Evolutionary conservation across 2,329 filamentous ascomycete genomes (phyloP), one percentile per base, ranked within the genome.

Genomic region (Paramyrothecium roridum): DNA sequence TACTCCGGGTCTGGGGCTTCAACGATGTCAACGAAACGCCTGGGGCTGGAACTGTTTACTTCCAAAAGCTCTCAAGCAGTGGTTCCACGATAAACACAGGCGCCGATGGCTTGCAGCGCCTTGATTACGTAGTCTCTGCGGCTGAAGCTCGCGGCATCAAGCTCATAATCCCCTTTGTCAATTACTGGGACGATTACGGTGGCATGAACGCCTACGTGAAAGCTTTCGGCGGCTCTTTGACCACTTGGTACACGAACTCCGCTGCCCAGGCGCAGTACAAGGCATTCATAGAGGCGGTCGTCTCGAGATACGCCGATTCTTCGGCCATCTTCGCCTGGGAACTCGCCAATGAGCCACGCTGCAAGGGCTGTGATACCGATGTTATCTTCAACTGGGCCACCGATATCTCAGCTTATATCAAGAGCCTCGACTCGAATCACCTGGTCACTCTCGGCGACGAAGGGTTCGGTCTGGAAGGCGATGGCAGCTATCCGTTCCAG

Each of bases 131-230:
- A 1, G 84, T 89, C 50, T 66, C 77, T 21, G 74, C 80, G 0
- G 85, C 85, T 2, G 84, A 86, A 67, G 72, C 74, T 46, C 75
- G 81, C 52, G 81, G 80, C 3, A 76, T 88, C 60, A 86, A 86
- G 67, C 71, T 88, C 12, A 84, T 88, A 58, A 80, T 86, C 64
- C 80, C 82, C 59, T 83, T 87, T 37, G 82, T 88, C 47, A 89
- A 89, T 69, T 85, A 88, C 69, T 89, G 85, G 84, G 73, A 73
- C 40, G 86, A 88, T 63, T 87, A 86, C 34, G 86, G 85, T 19
- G 86, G 86, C 23, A 88, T 88, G 67, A 73, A 75, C 19, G 81
- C 83, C 11, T 88, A 88, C 64, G 76, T 80, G 43, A 73, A 68
- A 7, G 81, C 80, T 10, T 87, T 84, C 60, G 83, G 83, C 40